Evolutionary conservation across 805 yeast genomes (phyloP).

Genomic region (Ogataea neopini): DNA sequence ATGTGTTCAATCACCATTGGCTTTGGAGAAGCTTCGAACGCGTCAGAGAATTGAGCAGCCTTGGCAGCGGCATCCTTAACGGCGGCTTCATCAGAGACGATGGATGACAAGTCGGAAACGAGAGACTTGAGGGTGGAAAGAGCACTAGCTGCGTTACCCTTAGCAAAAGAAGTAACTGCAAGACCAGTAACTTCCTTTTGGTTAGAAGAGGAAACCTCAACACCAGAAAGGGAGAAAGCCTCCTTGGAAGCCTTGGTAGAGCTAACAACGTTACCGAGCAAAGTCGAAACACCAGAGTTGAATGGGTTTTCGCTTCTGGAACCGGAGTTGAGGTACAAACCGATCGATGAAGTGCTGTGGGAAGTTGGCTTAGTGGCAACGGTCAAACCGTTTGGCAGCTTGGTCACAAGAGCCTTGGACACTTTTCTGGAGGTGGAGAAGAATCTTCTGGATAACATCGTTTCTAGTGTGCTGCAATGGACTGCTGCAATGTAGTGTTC

Average conservation of each 20-base stretch:
- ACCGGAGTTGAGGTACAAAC: slow-evolving; percentile 75
- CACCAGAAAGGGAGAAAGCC: slow-evolving; percentile 49
- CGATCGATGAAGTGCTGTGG: slow-evolving; percentile 60
- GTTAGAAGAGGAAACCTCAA: slow-evolving; percentile 52
- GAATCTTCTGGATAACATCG: slow-evolving; percentile 52
- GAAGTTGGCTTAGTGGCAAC: slow-evolving; percentile 70
- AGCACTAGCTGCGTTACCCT: slow-evolving; percentile 53
- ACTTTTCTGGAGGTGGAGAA: slow-evolving; percentile 51
- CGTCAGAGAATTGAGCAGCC: slow-evolving; percentile 48
- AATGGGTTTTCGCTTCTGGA: slow-evolving; percentile 76
- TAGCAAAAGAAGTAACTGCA: slow-evolving; percentile 58
- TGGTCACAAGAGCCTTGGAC: slow-evolving; percentile 67
- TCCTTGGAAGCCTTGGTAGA: slow-evolving; percentile 35
- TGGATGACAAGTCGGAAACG: slow-evolving; percentile 38
- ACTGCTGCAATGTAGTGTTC: slow-evolving; percentile 5
- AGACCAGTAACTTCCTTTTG: slow-evolving; percentile 69
- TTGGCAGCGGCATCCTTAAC: slow-evolving; percentile 49
- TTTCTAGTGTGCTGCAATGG: slow-evolving; percentile 6
- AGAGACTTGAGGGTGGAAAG: slow-evolving; percentile 50
- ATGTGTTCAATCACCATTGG: slow-evolving; percentile 69
- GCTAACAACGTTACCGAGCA: slow-evolving; percentile 54
- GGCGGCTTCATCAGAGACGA: slow-evolving; percentile 42
- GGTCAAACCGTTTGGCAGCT: slow-evolving; percentile 71
- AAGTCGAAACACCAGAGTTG: slow-evolving; percentile 78
- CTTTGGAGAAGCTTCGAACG: slow-evolving; percentile 57